Percentiles rank a stretch among this genome's conserved stretches.
phyloP scores from a whole-genome alignment of 257 asterid genomes.

The Handroanthus guayacan region DNA sequence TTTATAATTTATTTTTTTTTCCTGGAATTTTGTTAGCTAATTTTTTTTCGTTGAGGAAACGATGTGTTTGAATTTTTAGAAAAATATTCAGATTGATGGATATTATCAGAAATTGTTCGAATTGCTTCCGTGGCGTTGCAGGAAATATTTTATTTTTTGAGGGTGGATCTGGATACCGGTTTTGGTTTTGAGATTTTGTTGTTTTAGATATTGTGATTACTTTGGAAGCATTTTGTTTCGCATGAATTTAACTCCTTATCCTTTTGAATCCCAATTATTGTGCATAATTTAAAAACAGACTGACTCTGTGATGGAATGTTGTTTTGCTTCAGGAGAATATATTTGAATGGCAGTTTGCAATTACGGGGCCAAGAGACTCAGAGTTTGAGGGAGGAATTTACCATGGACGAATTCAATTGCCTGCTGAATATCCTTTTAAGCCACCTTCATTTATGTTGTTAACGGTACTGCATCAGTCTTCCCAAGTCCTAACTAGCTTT shows the following conservation, averaged over 20 bases:
- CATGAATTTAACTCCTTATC: neutral
- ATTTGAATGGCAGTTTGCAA: slow-evolving; percentile 93
- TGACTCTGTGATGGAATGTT: neutral
- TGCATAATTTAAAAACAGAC: neutral
- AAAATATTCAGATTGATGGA: neutral
- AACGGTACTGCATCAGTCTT: slow-evolving; percentile 53
- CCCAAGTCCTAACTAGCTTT: slow-evolving; percentile 20
- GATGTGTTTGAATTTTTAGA: neutral
- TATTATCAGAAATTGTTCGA: slow-evolving; percentile 1
- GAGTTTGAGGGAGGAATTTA: slow-evolving; percentile 91
- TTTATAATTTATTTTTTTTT: neutral
- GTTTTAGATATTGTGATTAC: slow-evolving; percentile 13
- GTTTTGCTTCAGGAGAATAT: slow-evolving; percentile 65
- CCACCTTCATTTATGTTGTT: slow-evolving; percentile 91
- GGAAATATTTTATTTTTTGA: neutral
- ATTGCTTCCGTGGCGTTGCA: neutral
- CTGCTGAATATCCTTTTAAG: slow-evolving; percentile 86
- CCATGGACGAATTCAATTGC: slow-evolving; percentile 92
- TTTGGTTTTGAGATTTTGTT: slow-evolving; percentile 23
- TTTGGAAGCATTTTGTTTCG: neutral
- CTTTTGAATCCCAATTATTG: slow-evolving; percentile 1
- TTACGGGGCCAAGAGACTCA: slow-evolving; percentile 79
- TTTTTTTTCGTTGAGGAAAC: neutral
- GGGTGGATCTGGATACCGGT: slow-evolving; percentile 9
- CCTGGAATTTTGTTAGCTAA: slow-evolving; percentile 19